Base-by-base conservation (phyloP, 1,284 basidiomycete species). In the Ustilago sp. region DNA sequence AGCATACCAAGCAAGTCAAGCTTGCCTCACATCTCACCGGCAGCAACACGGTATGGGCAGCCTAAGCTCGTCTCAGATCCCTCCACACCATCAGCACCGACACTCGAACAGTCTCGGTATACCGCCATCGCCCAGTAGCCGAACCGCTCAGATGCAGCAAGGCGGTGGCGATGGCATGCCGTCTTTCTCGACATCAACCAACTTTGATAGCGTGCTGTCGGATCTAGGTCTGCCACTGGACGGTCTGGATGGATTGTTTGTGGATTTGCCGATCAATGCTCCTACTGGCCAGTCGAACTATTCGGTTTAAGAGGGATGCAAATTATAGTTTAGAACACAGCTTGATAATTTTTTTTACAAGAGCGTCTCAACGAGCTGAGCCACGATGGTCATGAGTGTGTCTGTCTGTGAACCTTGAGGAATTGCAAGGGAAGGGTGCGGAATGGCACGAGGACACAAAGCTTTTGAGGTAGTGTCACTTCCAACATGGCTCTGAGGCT, bases 201-300 rank as follows among this genome's bases (percentile, higher is more conserved):
- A 74, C 62, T 77, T 77, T 47, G 75, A 77, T n/a, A 73, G 54
- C 31, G 75, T 77, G 2, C 55, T 77, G 5, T 60, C 56, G 28
- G 75, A 77, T 28, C 47, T 77, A 0, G 75, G 75, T 12, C 19
- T 77, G 39, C 74, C 75, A 2, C 23, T 74, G 38, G 70, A 77
- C 34, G 75, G 75, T 1, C 32, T 77, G 48, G 75, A 77, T 55
- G 75, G 67, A 0, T 59, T 77, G 55, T 77, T 77, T 52, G 70
- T 63, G 4, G 75, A 77, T 47, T 60, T 68, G 47, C 74, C 74
- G 1, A 69, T 74, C 39, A 65, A 68, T 31, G 62, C 62, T 5
- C 59, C 61, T 12, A 63, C 64, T 13, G 53, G 38, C 1, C 64
- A 70, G 52, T 50, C 53, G 19, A 63, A 63, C 28, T 71, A 71